Base-by-base conservation (phyloP, 148 eudicot genomes). In the Rhododendron griersonianum region DNA sequence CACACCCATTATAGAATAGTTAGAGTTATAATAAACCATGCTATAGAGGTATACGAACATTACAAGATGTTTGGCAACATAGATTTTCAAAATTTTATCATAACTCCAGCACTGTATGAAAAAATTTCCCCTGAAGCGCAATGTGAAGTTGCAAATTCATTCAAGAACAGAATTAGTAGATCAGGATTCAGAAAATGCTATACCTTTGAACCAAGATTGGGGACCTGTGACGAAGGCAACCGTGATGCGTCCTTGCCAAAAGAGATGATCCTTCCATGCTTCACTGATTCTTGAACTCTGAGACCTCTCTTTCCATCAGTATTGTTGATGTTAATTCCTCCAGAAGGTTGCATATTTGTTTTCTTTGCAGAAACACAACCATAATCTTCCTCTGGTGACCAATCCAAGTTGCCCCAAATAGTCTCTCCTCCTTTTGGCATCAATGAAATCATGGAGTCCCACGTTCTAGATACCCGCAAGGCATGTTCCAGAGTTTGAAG, bases 341-440 rank as follows among this genome's bases (percentile, higher is more conserved):
- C 83, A 84, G 73, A 45, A 35, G 65, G 48, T 78, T 83, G 84
- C 51, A 84, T 50, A 65, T 78, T 55, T 35, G 71, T 88, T 41
- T 44, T 89, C 81, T 82, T 88, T 55, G 79, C 86, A 11, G 84
- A 85, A 86, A 88, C 87, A 78, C 95, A 93, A 28, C 83, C 87
- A 13, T 85, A 86, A 67, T 85, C 92, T 79, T 92, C 93, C 71
- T 93, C 94, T 10, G 96, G 96, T 14, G 94, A 88, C 92, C 93
- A 91, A 89, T 93, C 94, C 86, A 90, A 80, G 88, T 89, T 75
- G 35, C 96, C 96, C 96, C 96, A 93, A 77, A 92, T 88, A 61
- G 92, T 84, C 51, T 93, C 96, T 71, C 94, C 96, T 19, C 96
- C 96, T 91, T 92, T 93, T 53, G 96, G 96, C 50, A 91, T 48